Percentiles rank a stretch among this genome's conserved stretches.
These are phyloP conservation scores for Annulohypoxylon moriforme DNA, from an alignment of 495 filamentous ascomycete species.

Conservation along the genomic window DNA sequence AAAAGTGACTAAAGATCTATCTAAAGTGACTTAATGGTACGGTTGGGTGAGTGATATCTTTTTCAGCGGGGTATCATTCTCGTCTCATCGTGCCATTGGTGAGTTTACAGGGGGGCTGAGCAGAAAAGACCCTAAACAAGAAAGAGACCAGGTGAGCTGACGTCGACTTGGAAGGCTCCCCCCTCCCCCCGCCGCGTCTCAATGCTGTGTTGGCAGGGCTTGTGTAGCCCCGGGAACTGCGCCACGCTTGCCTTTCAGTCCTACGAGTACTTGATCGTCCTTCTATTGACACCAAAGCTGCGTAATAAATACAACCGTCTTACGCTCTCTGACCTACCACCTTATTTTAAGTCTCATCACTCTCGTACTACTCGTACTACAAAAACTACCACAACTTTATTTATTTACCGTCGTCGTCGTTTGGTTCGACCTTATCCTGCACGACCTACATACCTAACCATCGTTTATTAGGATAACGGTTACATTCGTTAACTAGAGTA, in stretches of 20 bases:
- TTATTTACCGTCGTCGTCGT: conserved; percentile 29
- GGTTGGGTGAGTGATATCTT: conserved; percentile 25
- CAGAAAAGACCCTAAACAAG: conserved; percentile 23
- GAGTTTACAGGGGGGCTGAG: conserved; percentile 32
- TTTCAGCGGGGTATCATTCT: conserved; percentile 26
- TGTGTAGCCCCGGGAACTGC: conserved; percentile 35
- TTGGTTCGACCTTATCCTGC: conserved; percentile 19
- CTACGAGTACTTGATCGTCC: conserved; percentile 4
- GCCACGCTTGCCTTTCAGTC: conserved; percentile 39
- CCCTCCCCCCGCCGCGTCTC: conserved; percentile 6
- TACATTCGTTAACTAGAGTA: conserved; percentile 28
- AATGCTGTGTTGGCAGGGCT: conserved; percentile 42
- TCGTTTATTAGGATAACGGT: conserved; percentile 19
- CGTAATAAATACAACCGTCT: conserved; percentile 46
- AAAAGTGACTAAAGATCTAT: neutral
- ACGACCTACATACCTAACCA: neutral
- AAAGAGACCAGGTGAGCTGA: conserved; percentile 33
- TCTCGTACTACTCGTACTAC: conserved; percentile 15
- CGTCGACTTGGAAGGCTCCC: conserved; percentile 24
- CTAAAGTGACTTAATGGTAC: conserved; percentile 7
- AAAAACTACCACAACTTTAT: conserved; percentile 19
- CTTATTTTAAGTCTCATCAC: conserved; percentile 9
- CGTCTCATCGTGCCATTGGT: conserved; percentile 27
- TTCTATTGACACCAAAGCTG: conserved; percentile 19
- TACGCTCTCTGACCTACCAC: conserved; percentile 22